phyloP scores from a whole-genome alignment of 2,329 filamentous ascomycete species.

The Lachnellula suecica region DNA sequence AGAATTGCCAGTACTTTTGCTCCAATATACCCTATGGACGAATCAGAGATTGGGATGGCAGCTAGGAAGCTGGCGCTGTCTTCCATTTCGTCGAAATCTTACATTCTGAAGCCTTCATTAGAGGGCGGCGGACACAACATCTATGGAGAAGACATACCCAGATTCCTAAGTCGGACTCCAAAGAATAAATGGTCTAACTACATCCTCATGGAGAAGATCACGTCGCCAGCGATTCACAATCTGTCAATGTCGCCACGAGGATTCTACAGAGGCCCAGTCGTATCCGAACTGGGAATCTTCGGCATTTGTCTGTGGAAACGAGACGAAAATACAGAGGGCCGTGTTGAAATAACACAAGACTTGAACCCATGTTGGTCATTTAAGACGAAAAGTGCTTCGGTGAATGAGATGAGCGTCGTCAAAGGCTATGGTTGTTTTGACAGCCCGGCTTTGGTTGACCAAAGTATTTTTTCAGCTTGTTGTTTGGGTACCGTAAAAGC shows the following conservation, averaged over 20 bases:
- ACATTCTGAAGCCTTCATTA: constrained; percentile 43
- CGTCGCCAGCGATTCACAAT: constrained; percentile 32
- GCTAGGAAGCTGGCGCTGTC: constrained; percentile 30
- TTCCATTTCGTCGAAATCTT: constrained; percentile 23
- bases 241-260: constrained; percentile 34
- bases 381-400: constrained; percentile 40
- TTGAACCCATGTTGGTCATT: constrained; percentile 42
- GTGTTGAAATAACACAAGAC: too few relatives aligned
- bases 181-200: constrained; percentile 34
- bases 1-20: constrained; percentile 37
- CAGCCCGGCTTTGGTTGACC: constrained; percentile 35
- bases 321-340: constrained; percentile 2
- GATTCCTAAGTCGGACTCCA: constrained; percentile 31
- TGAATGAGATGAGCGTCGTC: constrained; percentile 47
- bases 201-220: constrained; percentile 41
- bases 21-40: constrained; percentile 37
- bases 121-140: constrained; percentile 45
- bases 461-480: background rate
- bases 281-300: constrained; percentile 44
- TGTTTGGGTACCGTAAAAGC: too few relatives aligned
- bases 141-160: constrained; percentile 38
- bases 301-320: constrained; percentile 40
- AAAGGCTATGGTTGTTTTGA: constrained; percentile 48
- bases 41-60: constrained; percentile 27
- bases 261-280: constrained; percentile 35